These are phyloP conservation scores for Xerocomellus dryophilus DNA, from an alignment of 768 basidiomycete genomes.

Conservation along the genomic window DNA sequence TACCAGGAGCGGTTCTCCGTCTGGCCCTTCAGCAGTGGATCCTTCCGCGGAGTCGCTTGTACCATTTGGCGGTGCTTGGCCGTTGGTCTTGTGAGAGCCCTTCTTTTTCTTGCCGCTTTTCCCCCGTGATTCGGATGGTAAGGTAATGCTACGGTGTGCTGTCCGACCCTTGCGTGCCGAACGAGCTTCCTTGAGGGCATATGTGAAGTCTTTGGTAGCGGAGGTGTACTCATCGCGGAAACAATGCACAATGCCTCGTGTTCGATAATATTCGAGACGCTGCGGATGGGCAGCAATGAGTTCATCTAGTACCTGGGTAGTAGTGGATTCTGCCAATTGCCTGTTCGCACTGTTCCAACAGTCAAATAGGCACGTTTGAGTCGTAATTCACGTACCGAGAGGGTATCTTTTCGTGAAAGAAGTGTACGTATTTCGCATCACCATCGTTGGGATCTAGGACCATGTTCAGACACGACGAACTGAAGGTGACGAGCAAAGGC, in stretches of 20 bases:
- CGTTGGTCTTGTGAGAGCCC: slow-evolving; percentile 46
- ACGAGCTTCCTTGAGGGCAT: slow-evolving; percentile 76
- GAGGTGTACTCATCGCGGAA: slow-evolving; percentile 79
- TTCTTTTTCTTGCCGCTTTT: slow-evolving; percentile 57
- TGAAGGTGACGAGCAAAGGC: slow-evolving; percentile 16
- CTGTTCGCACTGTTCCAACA: slow-evolving; percentile 39
- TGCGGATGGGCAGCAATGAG: slow-evolving; percentile 73
- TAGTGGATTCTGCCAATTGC: slow-evolving; percentile 82
- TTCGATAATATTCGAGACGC: slow-evolving; percentile 79
- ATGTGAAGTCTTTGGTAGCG: slow-evolving; percentile 78
- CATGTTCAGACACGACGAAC: neutral
- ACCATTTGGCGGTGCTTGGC: slow-evolving; percentile 67
- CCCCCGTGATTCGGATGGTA: slow-evolving; percentile 37
- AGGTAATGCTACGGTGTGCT: slow-evolving; percentile 46
- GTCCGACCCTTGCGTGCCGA: slow-evolving; percentile 62
- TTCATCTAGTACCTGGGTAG: slow-evolving; percentile 73
- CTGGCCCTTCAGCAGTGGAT: slow-evolving; percentile 42
- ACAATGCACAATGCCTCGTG: slow-evolving; percentile 86
- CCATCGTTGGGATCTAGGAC: slow-evolving; percentile 65
- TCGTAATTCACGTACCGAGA: slow-evolving; percentile 59
- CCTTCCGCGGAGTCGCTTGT: slow-evolving; percentile 48
- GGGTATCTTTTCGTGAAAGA: slow-evolving; percentile 94
- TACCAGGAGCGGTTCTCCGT: slow-evolving; percentile 50
- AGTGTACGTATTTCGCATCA: slow-evolving; percentile 86
- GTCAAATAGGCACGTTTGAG: slow-evolving; percentile 10